phyloP scores from a whole-genome alignment of 208 protist species.

The Porcisia hertigi region DNA sequence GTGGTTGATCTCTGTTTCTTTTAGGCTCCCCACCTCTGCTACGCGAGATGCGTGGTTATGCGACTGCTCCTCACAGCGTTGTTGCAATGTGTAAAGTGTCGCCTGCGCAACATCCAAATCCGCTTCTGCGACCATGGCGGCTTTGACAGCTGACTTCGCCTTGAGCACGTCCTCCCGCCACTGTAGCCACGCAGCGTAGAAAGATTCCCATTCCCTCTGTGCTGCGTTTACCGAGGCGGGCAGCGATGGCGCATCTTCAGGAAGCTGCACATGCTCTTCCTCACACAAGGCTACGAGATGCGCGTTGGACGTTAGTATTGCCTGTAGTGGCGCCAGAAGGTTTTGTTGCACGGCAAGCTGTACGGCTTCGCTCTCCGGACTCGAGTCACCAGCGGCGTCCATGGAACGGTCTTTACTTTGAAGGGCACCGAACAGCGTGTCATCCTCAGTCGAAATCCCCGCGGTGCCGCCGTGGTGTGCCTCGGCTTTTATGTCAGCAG shows the following conservation, averaged over 20 bases:
- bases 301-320: constrained; percentile 1
- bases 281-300: constrained; percentile 11
- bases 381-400: neutral
- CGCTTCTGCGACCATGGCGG: neutral
- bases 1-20: constrained; percentile 19
- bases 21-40: constrained; percentile 2
- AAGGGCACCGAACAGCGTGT: neutral
- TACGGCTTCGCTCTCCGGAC: neutral
- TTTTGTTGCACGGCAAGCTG: neutral
- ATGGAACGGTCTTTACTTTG: neutral
- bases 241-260: constrained; percentile 1
- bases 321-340: constrained; percentile 3
- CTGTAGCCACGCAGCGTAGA: constrained; percentile 6
- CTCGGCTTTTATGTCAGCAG: neutral
- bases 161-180: constrained; percentile 1
- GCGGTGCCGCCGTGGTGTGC: neutral
- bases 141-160: neutral
- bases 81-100: neutral
- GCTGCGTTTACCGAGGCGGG: neutral
- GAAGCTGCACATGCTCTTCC: neutral
- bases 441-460: neutral
- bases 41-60: neutral
- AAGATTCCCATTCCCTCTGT: neutral
- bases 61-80: constrained; percentile 4
- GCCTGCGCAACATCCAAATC: neutral